A percentile compares a stretch with the other conserved stretches of the same genome.
Evolutionary conservation across 2,329 filamentous ascomycete species (phyloP).

Genomic region (Xylariomycetidae sp.): DNA sequence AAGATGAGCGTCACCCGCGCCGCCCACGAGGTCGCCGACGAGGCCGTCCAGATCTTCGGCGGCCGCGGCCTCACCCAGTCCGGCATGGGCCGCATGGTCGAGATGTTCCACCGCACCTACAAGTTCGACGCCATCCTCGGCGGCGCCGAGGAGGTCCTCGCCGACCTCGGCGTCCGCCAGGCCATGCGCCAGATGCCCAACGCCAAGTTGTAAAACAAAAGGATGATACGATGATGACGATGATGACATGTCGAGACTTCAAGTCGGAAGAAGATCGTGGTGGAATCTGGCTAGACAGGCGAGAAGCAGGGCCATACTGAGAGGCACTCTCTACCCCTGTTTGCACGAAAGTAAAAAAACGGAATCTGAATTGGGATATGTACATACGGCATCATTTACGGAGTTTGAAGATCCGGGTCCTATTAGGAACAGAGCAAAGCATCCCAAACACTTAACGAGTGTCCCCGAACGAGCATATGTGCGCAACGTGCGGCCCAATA

Average conservation of each 20-base stretch:
- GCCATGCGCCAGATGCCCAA: constrained; percentile 82
- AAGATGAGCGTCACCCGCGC: constrained; percentile 73
- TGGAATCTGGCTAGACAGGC: too few species aligned
- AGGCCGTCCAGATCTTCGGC: constrained; percentile 80
- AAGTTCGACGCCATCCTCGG: constrained; percentile 77
- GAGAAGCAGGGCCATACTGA: too few species aligned
- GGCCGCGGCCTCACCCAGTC: constrained; percentile 73
- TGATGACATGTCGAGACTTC: neutral
- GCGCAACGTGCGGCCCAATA: too few species aligned
- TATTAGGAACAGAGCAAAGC: too few species aligned
- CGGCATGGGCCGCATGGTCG: constrained; percentile 76
- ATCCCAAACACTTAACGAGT: too few species aligned
- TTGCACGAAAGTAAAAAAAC: too few species aligned
- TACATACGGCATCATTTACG: too few species aligned
- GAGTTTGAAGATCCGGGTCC: too few species aligned
- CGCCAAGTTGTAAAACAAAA: constrained; percentile 58
- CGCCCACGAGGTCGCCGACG: constrained; percentile 78
- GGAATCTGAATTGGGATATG: too few species aligned
- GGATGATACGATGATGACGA: neutral
- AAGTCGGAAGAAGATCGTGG: too few species aligned
- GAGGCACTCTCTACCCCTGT: too few species aligned
- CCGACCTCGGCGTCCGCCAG: constrained; percentile 75
- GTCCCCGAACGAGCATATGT: too few species aligned
- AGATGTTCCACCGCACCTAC: constrained; percentile 79
- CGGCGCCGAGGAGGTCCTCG: constrained; percentile 77